These are phyloP conservation scores for Pyrenophora teres DNA, from an alignment of 2,329 filamentous ascomycete genomes.

Conservation along the genomic window DNA sequence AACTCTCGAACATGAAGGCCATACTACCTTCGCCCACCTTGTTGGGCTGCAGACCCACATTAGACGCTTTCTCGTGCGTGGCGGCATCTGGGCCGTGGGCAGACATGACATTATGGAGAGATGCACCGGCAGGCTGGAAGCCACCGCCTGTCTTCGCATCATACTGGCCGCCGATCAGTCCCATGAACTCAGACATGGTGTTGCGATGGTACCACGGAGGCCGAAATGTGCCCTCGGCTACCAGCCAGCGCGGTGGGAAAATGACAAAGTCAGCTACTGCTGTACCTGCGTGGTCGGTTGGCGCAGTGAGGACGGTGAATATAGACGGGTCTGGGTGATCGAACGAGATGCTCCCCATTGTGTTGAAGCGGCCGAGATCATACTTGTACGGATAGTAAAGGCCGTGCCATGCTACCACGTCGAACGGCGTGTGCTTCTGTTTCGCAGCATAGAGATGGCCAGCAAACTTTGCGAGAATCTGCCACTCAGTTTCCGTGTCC, in stretches of 20 bases:
- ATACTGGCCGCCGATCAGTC: slow-evolving; percentile 65
- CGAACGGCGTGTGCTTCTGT: slow-evolving; percentile 70
- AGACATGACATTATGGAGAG: slow-evolving; percentile 75
- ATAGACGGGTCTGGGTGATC: slow-evolving; percentile 71
- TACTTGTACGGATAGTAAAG: slow-evolving; percentile 67
- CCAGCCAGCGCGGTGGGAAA: slow-evolving; percentile 73
- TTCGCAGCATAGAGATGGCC: slow-evolving; percentile 64
- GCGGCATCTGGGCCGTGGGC: slow-evolving; percentile 68
- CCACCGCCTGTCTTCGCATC: slow-evolving; percentile 63
- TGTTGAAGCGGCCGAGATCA: slow-evolving; percentile 63
- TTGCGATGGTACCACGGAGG: slow-evolving; percentile 75
- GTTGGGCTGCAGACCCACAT: slow-evolving; percentile 58
- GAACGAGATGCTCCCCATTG: slow-evolving; percentile 60
- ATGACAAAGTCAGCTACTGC: slow-evolving; percentile 72
- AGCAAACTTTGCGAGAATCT: slow-evolving; percentile 65
- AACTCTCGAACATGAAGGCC: slow-evolving; percentile 71
- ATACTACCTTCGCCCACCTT: slow-evolving; percentile 69
- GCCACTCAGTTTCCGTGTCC: slow-evolving; percentile 60
- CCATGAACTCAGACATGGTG: slow-evolving; percentile 72
- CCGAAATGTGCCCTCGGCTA: slow-evolving; percentile 71
- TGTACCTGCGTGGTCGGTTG: slow-evolving; percentile 59
- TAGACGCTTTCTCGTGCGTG: slow-evolving; percentile 63
- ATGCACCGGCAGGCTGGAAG: slow-evolving; percentile 66
- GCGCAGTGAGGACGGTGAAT: slow-evolving; percentile 69
- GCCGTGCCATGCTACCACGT: slow-evolving; percentile 75